phyloP scores from a whole-genome alignment of 495 filamentous ascomycete species.

The Aspergillus hancockii region DNA sequence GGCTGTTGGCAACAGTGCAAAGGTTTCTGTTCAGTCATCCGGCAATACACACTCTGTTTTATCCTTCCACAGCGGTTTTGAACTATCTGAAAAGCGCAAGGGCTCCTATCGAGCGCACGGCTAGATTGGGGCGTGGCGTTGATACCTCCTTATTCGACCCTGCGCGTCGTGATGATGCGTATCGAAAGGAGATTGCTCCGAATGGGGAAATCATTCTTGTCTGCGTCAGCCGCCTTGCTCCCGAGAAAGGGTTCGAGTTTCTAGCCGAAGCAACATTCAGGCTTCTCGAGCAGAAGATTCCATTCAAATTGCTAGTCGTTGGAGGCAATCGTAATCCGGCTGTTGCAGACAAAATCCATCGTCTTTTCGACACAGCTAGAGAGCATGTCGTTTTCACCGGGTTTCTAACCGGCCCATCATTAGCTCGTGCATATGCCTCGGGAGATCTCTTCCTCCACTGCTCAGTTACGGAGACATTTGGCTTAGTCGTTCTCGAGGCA shows the following conservation, averaged over 20 bases:
- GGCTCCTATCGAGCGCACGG: conserved; percentile 54
- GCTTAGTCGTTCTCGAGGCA: conserved; percentile 62
- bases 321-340: conserved; percentile 61
- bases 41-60: conserved; percentile 61
- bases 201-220: conserved; percentile 60
- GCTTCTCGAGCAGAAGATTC: conserved; percentile 51
- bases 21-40: conserved; percentile 59
- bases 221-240: conserved; percentile 59
- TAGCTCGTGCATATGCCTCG: conserved; percentile 59
- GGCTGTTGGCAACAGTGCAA: conserved; percentile 55
- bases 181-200: conserved; percentile 43
- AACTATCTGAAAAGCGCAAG: conserved; percentile 53
- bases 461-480: conserved; percentile 67
- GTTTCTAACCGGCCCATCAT: conserved; percentile 51
- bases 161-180: conserved; percentile 6
- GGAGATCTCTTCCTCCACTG: conserved; percentile 65
- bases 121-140: conserved; percentile 56
- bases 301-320: conserved; percentile 61
- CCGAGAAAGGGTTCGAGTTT: conserved; percentile 67
- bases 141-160: conserved; percentile 58
- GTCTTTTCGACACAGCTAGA: conserved; percentile 46
- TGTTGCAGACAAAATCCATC: conserved; percentile 55
- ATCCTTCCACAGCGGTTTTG: conserved; percentile 57
- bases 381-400: conserved; percentile 59
- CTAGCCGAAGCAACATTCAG: conserved; percentile 50